Base-by-base conservation (phyloP, 2,329 filamentous ascomycete genomes). In the Calonectria leucothoes region DNA sequence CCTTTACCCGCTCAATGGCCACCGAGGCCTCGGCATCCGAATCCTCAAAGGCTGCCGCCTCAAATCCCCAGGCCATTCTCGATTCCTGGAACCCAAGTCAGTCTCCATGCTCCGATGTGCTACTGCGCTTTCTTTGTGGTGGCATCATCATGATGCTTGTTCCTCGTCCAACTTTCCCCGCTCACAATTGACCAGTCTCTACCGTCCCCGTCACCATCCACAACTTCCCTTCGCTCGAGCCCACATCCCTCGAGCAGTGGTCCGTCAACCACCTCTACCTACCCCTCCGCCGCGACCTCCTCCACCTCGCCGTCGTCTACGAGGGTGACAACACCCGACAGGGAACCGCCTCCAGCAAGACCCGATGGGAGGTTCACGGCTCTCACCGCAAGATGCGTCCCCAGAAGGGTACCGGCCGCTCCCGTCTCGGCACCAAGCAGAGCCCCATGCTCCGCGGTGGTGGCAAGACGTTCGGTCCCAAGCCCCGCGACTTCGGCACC, bases 271-370 rank as follows among this genome's bases (percentile, higher is more conserved):
- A 98, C 85, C 93, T 99, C 55, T 88, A 94, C 82, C 91, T 98
- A 39, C 97, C 97, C 3, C 90, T 98, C 59, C 94, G 97, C 73
- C 93, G 94, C 83, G 97, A 99, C 84, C 92, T 99, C 77, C 92
- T 99, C 68, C 96, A 99, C 87, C 92, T 95, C 76, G 97, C 97
- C 72, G 92, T 99, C 72, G 87, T 98, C 79, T 98, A 94, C 88
- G 97, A 99, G 87, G 97, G 94, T 78, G 96, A 98, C 87, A 91
- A 89, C 82, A 94, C 95, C 70, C 93, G 97, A 35, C 93, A 95
- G 84, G 97, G 97, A 76, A 97, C 95, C 3, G 97, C 96, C 57
- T 93, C 88, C 78, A 92, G 91, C 75, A 97, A 97, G 88, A 97
- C 91, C 80, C 92, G 96, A 73, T 92, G 86, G 82, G 95, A 98